Conservation (phyloP, 805 yeast species). For the Teunomyces pallodes region DNA sequence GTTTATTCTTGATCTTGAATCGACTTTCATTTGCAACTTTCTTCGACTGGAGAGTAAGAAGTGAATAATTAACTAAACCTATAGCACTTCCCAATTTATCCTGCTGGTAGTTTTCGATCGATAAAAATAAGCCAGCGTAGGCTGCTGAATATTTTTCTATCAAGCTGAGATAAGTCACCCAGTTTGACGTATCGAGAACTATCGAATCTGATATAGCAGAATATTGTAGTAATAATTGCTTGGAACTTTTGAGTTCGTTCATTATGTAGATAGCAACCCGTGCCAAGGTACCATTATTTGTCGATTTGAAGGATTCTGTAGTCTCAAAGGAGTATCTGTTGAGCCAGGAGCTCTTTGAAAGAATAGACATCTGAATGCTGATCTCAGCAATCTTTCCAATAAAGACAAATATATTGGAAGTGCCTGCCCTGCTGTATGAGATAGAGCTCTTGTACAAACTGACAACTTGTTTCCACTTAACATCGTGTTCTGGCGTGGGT, state of each 20-base stretch:
- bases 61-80: constrained; percentile 40
- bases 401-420: constrained; percentile 11
- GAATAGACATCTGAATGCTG: constrained; percentile 37
- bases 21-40: constrained; percentile 11
- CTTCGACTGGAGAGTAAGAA: constrained; percentile 37
- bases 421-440: constrained; percentile 26
- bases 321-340: constrained; percentile 21
- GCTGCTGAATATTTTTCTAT: constrained; percentile 37
- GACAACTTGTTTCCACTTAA: constrained; percentile 37
- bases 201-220: not conserved
- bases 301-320: constrained; percentile 10
- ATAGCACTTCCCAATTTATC: constrained; percentile 45
- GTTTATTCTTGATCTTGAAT: constrained; percentile 23
- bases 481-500: constrained; percentile 13
- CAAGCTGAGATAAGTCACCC: constrained; percentile 31
- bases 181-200: constrained; percentile 12
- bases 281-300: constrained; percentile 41
- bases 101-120: constrained; percentile 46
- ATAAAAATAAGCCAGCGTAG: constrained; percentile 43
- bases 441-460: constrained; percentile 31
- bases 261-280: constrained; percentile 42
- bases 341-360: constrained; percentile 38
- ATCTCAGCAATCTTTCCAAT: constrained; percentile 26
- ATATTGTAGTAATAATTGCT: not conserved
- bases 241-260: constrained; percentile 26